These are phyloP conservation scores for Eremomyces bilateralis DNA, from an alignment of 495 filamentous ascomycete species.

Conservation along the genomic window DNA sequence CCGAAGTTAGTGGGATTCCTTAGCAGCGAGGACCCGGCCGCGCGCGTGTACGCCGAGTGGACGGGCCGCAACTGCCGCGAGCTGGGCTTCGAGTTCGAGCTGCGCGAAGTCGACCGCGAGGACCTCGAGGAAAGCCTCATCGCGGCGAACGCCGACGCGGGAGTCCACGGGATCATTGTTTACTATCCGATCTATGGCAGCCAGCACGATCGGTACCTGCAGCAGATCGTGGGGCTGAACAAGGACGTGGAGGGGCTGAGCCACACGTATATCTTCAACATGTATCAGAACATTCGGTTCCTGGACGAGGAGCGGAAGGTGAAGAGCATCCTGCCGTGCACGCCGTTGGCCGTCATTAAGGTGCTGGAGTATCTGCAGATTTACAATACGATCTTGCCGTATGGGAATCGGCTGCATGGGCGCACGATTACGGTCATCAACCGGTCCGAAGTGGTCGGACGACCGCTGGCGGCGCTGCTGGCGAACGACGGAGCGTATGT, in stretches of 20 bases:
- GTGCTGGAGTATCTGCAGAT: slow-evolving; percentile 85
- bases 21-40: slow-evolving; percentile 76
- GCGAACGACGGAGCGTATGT: slow-evolving; percentile 93
- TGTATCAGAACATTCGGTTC: slow-evolving; percentile 96
- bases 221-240: slow-evolving; percentile 70
- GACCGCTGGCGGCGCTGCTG: slow-evolving; percentile 80
- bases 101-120: slow-evolving; percentile 65
- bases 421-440: slow-evolving; percentile 90
- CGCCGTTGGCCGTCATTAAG: slow-evolving; percentile 86
- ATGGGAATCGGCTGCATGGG: slow-evolving; percentile 80
- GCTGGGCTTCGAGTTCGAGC: slow-evolving; percentile 81
- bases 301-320: slow-evolving; percentile 57
- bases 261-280: slow-evolving; percentile 90
- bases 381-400: slow-evolving; percentile 89
- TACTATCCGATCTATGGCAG: slow-evolving; percentile 95
- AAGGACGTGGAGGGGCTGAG: slow-evolving; percentile 95
- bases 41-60: slow-evolving; percentile 86
- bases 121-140: slow-evolving; percentile 71
- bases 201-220: slow-evolving; percentile 75
- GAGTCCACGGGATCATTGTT: slow-evolving; percentile 83
- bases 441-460: slow-evolving; percentile 80
- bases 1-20: slow-evolving; percentile 80
- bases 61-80: slow-evolving; percentile 88
- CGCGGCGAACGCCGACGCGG: slow-evolving; percentile 52
- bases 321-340: slow-evolving; percentile 89